Base-by-base conservation (phyloP, 331 rosid genomes). In the Dryas integrifolia region DNA sequence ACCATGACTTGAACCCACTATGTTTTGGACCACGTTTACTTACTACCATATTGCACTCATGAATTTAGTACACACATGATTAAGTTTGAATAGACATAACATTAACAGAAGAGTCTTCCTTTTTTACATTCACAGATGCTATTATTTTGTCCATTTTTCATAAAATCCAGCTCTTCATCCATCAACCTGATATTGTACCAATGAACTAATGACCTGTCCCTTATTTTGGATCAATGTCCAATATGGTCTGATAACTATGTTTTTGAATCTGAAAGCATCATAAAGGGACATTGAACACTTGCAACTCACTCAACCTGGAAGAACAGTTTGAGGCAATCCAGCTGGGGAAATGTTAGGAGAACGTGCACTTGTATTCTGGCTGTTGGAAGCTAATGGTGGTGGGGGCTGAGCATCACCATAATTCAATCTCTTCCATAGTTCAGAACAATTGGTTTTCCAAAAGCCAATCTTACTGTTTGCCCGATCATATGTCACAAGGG, bases 371-470 rank as follows among this genome's bases (percentile, higher is more conserved):
- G 10, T 60, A 57, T 77, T 83, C 63, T 2, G 62, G 72, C 69
- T 73, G 18, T 46, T 18, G 65, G 40, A 66, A 13, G 72, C 71
- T 60, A 40, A 44, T 40, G 81, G 79, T 11, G 76, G 43, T 30
- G 76, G 76, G 16, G 81, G 77, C 8, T 77, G 76, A 69, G 80
- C 80, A 44, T 41, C 11, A 59, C 65, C 26, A 78, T 58, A 43
- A 71, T 72, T 67, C 63, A 81, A 51, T 26, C 60, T 81, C 84
- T 75, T 79, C 84, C 88, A 82, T 6, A 85, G 78, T 48, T 85
- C 82, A 64, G 88, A 85, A 78, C 88, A 85, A 67, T 85, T 85
- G 6, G 86, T 81, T 74, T 81, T 85, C 86, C 79, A 85, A 76
- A 85, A 85, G 4, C 88, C 88, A 69, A 85, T 61, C 76, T 57